Evolutionary conservation across 139 green algal genomes (phyloP).

Genomic region (Zygnema circumcarinatum): DNA sequence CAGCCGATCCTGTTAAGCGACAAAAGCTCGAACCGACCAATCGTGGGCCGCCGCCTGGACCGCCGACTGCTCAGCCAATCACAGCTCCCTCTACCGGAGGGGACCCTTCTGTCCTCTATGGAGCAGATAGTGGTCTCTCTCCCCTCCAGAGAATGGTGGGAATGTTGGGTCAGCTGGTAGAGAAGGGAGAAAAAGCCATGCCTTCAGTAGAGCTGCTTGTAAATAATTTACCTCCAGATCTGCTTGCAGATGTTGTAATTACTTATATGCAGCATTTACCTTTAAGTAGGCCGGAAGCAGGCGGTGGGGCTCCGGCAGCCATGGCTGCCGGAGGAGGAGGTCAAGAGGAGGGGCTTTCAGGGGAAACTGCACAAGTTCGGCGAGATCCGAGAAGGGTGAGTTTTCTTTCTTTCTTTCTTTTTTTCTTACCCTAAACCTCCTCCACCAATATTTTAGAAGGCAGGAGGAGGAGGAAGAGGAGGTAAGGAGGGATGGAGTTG

Average conservation of each 20-base stretch:
- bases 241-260: constrained; percentile 45
- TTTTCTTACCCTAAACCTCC: not conserved
- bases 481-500: too few relatives aligned
- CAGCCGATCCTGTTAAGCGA: too few relatives aligned
- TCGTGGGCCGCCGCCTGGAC: too few relatives aligned
- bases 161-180: constrained; percentile 24
- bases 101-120: not conserved
- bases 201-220: constrained; percentile 24
- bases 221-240: constrained; percentile 13
- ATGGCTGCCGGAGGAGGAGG: not conserved
- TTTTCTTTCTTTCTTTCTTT: not conserved
- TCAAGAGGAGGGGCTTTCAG: not conserved
- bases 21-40: too few relatives aligned
- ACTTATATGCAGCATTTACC: constrained; percentile 45
- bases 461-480: too few relatives aligned
- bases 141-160: constrained; percentile 34
- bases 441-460: too few relatives aligned
- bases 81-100: not conserved
- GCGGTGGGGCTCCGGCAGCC: not conserved
- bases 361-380: not conserved
- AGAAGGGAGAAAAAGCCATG: constrained; percentile 22
- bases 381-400: not conserved
- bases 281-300: not conserved
- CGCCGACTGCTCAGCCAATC: too few relatives aligned
- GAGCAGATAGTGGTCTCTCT: not conserved